Evolutionary conservation across 306 rosid species (phyloP).

Genomic region (Parietaria judaica): DNA sequence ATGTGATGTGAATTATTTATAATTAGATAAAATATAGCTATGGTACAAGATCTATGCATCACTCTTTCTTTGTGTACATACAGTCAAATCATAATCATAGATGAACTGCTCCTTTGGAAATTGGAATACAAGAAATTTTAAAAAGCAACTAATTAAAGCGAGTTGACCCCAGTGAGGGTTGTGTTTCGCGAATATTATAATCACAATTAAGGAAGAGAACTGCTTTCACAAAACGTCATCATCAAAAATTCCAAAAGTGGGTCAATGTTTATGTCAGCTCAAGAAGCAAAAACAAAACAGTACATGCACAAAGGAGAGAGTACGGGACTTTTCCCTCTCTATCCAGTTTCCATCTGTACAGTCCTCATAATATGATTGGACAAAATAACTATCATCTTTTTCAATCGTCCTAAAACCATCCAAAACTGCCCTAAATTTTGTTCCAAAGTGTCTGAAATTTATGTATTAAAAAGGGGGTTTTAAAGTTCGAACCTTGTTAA

Average conservation of each 20-base stretch:
- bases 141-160: not conserved
- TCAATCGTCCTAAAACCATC: too few relatives aligned
- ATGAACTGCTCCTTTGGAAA: not conserved
- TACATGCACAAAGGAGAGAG: conserved; percentile 11
- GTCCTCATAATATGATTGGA: too few relatives aligned
- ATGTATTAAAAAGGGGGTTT: too few relatives aligned
- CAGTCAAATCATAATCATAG: not conserved
- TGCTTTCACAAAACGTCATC: conserved; percentile 50
- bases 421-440: too few relatives aligned
- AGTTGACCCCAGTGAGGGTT: conserved; percentile 22
- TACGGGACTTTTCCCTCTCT: too few relatives aligned
- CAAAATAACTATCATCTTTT: too few relatives aligned
- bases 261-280: conserved; percentile 29
- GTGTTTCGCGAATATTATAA: conserved; percentile 5
- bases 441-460: too few relatives aligned
- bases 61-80: not conserved
- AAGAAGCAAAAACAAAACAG: not conserved
- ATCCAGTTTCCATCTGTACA: too few relatives aligned
- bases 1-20: too few relatives aligned
- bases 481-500: conserved; percentile 49
- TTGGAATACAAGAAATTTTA: not conserved
- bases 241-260: conserved; percentile 42
- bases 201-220: conserved; percentile 5
- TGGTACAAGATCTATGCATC: not conserved
- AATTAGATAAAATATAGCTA: not conserved